A percentile compares a stretch with the other conserved stretches of the same genome.
Evolutionary conservation across 2,329 filamentous ascomycete species (phyloP).

Genomic region (Exophiala bonariae): DNA sequence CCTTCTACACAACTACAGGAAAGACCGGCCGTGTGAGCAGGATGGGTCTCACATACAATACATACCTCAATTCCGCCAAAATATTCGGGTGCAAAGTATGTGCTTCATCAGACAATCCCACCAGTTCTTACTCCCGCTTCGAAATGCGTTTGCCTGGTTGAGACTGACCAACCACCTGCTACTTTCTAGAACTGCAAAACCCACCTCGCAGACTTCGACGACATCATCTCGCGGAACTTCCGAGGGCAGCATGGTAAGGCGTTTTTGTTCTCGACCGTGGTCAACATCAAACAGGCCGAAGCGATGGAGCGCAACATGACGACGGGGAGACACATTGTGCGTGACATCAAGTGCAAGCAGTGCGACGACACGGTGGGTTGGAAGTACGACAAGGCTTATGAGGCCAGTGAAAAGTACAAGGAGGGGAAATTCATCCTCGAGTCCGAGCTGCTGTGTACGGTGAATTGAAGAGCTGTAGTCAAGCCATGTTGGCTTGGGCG

Average conservation of each 20-base stretch:
- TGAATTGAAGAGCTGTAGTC: conserved; percentile 19
- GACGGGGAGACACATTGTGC: conserved; percentile 88
- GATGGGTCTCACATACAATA: conserved; percentile 91
- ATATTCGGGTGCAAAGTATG: conserved; percentile 80
- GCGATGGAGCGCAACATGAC: conserved; percentile 98
- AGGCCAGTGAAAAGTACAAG: conserved; percentile 93
- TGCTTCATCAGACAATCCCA: background rate
- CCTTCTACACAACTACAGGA: no score
- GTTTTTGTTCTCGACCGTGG: conserved; percentile 90
- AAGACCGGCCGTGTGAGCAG: background rate
- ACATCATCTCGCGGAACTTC: conserved; percentile 98
- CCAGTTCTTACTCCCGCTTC: no score
- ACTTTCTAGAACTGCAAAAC: conserved; percentile 74
- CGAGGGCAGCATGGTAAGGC: conserved; percentile 97
- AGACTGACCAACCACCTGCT: conserved; percentile 2
- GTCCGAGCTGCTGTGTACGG: conserved; percentile 26
- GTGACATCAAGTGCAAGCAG: conserved; percentile 87
- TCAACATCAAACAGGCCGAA: conserved; percentile 80
- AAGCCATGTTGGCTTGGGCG: no score
- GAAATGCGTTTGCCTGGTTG: no score
- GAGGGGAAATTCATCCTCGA: conserved; percentile 92
- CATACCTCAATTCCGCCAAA: conserved; percentile 80
- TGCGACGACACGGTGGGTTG: conserved; percentile 93
- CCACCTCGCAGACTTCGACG: conserved; percentile 90
- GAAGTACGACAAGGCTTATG: conserved; percentile 98